Evolutionary conservation across 2,329 filamentous ascomycete genomes (phyloP).

Genomic region (Coniochaeta prunicola): DNA sequence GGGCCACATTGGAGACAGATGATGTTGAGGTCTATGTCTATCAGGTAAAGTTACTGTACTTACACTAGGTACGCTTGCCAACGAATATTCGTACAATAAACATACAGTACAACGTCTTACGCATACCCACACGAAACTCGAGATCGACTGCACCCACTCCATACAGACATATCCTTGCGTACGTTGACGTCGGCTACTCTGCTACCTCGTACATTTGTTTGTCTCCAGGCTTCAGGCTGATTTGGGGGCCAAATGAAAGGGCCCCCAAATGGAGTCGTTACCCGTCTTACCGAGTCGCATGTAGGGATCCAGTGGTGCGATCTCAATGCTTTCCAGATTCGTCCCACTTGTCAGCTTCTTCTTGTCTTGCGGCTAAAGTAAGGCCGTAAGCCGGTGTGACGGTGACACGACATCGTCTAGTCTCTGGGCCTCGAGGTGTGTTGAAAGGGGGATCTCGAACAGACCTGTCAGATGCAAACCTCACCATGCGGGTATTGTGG

Average conservation of each 20-base stretch:
- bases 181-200: background rate
- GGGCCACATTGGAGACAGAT: background rate
- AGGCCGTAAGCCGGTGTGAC: constrained; percentile 16
- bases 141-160: background rate
- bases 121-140: background rate
- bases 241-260: constrained; percentile 5
- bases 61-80: background rate
- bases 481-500: constrained; percentile 2
- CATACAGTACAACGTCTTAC: background rate
- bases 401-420: background rate
- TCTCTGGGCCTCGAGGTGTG: background rate
- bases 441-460: constrained; percentile 7
- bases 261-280: background rate
- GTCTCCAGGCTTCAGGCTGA: constrained; percentile 3
- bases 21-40: background rate
- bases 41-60: background rate
- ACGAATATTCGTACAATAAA: background rate
- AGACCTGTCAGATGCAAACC: constrained; percentile 16
- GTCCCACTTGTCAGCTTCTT: background rate
- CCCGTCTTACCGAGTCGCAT: background rate
- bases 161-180: background rate
- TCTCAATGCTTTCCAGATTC: background rate
- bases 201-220: background rate
- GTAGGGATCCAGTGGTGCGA: background rate
- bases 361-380: constrained; percentile 6